Percentiles rank a stretch among this genome's conserved stretches.
Conservation (phyloP, 2,329 filamentous ascomycete species). For the Neospermospora avenae region DNA sequence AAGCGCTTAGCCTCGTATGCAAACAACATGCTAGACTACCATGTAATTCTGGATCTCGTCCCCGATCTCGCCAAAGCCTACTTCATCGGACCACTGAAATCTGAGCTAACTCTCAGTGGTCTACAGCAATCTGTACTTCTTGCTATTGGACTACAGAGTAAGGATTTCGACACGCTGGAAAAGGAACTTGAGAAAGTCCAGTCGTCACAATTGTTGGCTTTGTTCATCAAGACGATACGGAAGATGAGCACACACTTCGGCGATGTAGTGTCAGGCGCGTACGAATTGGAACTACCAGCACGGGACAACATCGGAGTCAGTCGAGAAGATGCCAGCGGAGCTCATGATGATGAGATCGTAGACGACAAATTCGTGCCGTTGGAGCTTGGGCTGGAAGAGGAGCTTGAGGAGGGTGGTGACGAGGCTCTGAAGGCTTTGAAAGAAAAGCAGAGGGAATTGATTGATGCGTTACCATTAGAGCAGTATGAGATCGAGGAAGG, state of each 20-base stretch:
- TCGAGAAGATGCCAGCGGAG: constrained; percentile 55
- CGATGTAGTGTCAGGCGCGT: constrained; percentile 69
- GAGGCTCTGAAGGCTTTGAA: constrained; percentile 68
- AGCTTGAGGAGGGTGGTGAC: constrained; percentile 79
- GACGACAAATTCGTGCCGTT: constrained; percentile 68
- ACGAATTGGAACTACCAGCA: constrained; percentile 62
- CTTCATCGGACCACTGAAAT: constrained; percentile 73
- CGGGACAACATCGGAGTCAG: constrained; percentile 56
- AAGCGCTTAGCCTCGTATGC: constrained; percentile 94
- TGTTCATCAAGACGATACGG: constrained; percentile 95
- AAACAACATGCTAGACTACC: constrained; percentile 96
- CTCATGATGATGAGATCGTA: constrained; percentile 66
- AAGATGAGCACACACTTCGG: constrained; percentile 82
- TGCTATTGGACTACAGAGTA: constrained; percentile 87
- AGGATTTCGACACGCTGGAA: constrained; percentile 76
- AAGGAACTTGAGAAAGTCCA: constrained; percentile 66
- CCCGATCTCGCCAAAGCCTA: constrained; percentile 79
- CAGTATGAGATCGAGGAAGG: constrained; percentile 68
- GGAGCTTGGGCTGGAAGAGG: constrained; percentile 70
- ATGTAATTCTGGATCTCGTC: constrained; percentile 91
- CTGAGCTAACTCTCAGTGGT: constrained; percentile 67
- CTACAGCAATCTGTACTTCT: constrained; percentile 84
- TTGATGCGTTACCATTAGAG: constrained; percentile 85
- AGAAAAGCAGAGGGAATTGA: constrained; percentile 81
- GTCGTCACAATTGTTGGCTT: constrained; percentile 79